Base-by-base conservation (phyloP, 305 asterid genomes). In the Rubia peregrina region DNA sequence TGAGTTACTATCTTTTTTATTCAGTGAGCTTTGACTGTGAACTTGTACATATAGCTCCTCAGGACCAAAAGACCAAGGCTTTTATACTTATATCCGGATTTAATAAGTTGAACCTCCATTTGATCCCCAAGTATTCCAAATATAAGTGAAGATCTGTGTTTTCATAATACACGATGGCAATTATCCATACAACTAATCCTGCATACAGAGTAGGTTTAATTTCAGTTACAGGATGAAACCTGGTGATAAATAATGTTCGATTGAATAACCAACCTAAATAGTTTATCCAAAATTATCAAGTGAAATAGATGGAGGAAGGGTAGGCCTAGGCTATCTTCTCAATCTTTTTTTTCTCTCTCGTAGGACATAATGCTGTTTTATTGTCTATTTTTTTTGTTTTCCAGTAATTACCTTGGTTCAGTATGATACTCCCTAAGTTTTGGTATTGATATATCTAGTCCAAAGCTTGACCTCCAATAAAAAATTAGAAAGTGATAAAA, bases 31-130 rank as follows among this genome's bases (percentile, higher is more conserved):
- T 57, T 57, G 33, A 57, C 16, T 57, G 26, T 21, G 36, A 19
- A 33, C 36, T 55, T 55, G 30, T 21, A 57, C 24, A 22, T 16
- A 56, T n/a, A 22, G 13, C 30, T 22, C 38, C 16, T 57, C 14
- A 9, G 63, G 63, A 57, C 36, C 36, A 57, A 57, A 57, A 57
- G 5, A 57, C 63, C 33, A 57, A 56, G 21, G 62, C 62, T n/a
- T 56, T 21, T 56, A 26, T 19, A 24, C 26, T 21, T 30, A 22
- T 57, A 19, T 57, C 24, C 8, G 14, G 14, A 4, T 57, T 57
- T 36, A 8, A 22, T 10, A 19, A 26, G 63, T 57, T 57, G 9
- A 21, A 19, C 63, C 12, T 22, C 33, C 63, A 10, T 9, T 57
- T 57, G 36, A 57, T 6, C 30, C 14, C 63, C 9, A 22, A 57